Base-by-base conservation (phyloP, 1,284 basidiomycete genomes). In the Gomphus bonarii region DNA sequence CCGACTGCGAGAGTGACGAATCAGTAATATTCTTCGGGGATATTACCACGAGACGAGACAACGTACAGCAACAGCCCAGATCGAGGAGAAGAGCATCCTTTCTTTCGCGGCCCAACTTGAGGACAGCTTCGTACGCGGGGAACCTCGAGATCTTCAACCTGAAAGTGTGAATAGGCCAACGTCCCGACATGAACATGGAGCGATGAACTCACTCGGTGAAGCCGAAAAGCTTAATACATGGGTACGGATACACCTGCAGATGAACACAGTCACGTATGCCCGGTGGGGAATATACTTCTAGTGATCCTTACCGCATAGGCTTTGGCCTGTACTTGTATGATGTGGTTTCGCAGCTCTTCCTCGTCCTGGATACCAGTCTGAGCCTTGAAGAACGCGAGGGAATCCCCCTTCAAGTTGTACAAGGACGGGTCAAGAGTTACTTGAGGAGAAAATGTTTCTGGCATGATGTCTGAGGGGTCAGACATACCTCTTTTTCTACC, bases 61-160 rank as follows among this genome's bases (percentile, higher is more conserved):
- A 60, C 59, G 35, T 20, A 60, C 59, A 59, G 50, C 60, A 61
- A 49, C 58, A 59, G 11, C 54, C 60, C 22, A 61, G 56, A 44
- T 61, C 60, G 14, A 61, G 52, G 14, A 59, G 42, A 1, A 61
- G 25, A 1, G 58, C 60, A n/a, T 31, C 54, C 28, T 46, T 28
- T 16, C 58, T 48, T 33, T 50, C 54, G 20, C 36, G 50, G 7
- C 54, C 60, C n/a, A 61, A n/a, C 49, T 52, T 57, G 47, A 61
- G 33, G 30, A 59, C 33, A 20, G 43, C 50, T 7, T 44, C 48
- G 50, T 61, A 61, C 3, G 38, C 53, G 1, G 56, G 56, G 22
- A 38, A 46, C 8, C 30, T 53, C 6, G 36, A 31, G 16, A 60
- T 46, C 28, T 42, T 40, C 18, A 28, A 60, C 14, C 42, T 53